Evolutionary conservation across 169 alveolate species (phyloP), one percentile per base, ranked within the genome.

Genomic region (Theileria equi): DNA sequence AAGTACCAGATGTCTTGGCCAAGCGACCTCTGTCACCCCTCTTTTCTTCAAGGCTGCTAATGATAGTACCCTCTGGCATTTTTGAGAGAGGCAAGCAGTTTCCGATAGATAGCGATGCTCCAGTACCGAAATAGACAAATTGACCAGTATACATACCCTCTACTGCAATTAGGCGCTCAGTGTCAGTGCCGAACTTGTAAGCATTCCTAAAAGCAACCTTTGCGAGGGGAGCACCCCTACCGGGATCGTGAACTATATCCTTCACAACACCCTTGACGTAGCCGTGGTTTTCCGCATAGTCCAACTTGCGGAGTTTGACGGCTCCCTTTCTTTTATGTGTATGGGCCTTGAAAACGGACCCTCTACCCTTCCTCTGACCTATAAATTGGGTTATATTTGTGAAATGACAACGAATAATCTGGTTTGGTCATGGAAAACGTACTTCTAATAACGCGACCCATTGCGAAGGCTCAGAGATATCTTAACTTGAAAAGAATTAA

Each of bases 111-210:
- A 98, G 91, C 21, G 93, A 85, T 43, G 99, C 98, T 72, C 94
- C 95, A 57, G 83, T 82, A 32, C 99, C 99, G 74, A 98, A 96
- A 90, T 97, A 96, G 52, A 98, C 91, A 92, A 91, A 97, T 90
- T 98, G 98, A 21, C 99, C 99, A 21, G 99, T 91, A 93, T 95
- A 94, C 90, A 94, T 86, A 19, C 99, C 99, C 89, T 98, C 99
- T 32, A 94, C 96, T 21, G 99, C 99, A 41, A 95, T 93, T 93
- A 97, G 92, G 76, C 90, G 88, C 91, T 96, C 98, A 84, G 95
- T 95, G 79, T 94, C 85, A 53, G 90, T 88, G 85, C 94, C 92
- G 89, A 90, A 98, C 77, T 89, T 91, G 90, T 97, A 96, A 17
- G 99, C 98, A 80, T 97, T 98, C 64, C 98, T 93, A 97, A 98